phyloP scores from a whole-genome alignment of 139 green algal species.

The Coelastrella sp. region DNA sequence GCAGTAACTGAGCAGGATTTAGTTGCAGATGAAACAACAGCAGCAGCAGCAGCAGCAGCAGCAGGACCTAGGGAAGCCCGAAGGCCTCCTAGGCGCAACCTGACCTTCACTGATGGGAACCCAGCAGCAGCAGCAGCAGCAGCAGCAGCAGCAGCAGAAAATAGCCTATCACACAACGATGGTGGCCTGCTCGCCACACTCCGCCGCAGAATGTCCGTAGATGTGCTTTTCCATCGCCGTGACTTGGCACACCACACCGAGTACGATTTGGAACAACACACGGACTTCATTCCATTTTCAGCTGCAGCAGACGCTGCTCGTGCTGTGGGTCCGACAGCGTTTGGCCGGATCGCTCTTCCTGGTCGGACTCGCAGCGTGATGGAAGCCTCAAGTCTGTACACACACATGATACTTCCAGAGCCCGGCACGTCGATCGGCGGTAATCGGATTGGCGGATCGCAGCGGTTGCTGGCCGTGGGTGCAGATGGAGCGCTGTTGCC shows the following conservation, averaged over 20 bases:
- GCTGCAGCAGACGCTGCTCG: neutral
- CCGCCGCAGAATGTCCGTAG: no score
- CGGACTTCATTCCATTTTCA: neutral
- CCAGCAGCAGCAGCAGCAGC: neutral
- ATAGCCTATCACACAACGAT: neutral
- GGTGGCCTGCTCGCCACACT: neutral
- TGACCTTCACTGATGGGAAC: neutral
- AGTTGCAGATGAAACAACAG: no score
- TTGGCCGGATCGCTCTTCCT: slow-evolving; percentile 17
- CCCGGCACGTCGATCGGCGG: neutral
- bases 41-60: neutral
- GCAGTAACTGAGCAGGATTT: no score
- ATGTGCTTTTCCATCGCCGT: no score
- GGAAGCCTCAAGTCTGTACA: slow-evolving; percentile 25
- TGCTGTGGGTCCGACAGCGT: neutral
- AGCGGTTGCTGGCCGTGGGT: neutral
- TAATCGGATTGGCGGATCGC: neutral
- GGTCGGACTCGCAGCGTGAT: neutral
- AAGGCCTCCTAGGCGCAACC: neutral
- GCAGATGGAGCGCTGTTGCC: slow-evolving; percentile 6
- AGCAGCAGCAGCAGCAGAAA: neutral
- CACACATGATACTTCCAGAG: slow-evolving; percentile 12
- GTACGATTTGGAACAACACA: neutral
- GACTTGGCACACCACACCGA: no score
- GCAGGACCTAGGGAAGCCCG: neutral